Evolutionary conservation across 805 yeast species (phyloP), one percentile per base, ranked within the genome.

Genomic region (Yarrowia alimentaria): DNA sequence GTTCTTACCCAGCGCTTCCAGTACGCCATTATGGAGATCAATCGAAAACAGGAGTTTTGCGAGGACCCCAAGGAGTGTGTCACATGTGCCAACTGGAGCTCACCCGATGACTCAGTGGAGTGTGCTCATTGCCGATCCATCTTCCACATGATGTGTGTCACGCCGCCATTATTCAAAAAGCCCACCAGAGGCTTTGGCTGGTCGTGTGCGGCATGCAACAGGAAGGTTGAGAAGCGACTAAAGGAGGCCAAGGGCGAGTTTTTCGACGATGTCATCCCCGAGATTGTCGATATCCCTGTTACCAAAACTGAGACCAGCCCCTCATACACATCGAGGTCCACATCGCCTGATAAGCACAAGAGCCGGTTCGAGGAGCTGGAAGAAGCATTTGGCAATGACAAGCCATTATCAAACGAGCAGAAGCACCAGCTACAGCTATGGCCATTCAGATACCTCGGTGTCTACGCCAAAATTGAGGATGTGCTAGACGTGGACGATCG

Each of bases 141-240:
- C 53, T 87, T 80, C 57, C 98, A 90, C 67, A 77, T 89, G 78
- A 71, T 79, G 28, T 90, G 98, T 61, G 75, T 89, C 40, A 86
- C 83, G 54, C 96, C 96, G 1, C 96, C 96, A 1, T 66, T 88
- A 30, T 63, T 77, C 48, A 77, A 78, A 56, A 85, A 85, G 60
- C 96, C 96, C 1, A 81, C 85, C 34, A 69, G 94, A 53, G 96
- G 95, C 1, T 85, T 87, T 62, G 85, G 88, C 7, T 90, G 96
- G 96, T 76, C 87, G 19, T 89, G 97, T 70, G 90, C 86, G 21
- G 63, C 70, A 5, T 89, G 97, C 68, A 73, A 82, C 22, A 53
- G 57, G 13, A 60, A 59, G 7, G 49, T 54, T 8, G 64, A 60
- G 40, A 52, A 54, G 19, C 53, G 50, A 18, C 53, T 60, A 12